Percentiles rank a stretch among this genome's conserved stretches.
These are phyloP conservation scores for Magnusiomyces fungicola DNA, from an alignment of 1,139 yeast genomes.

Conservation along the genomic window DNA sequence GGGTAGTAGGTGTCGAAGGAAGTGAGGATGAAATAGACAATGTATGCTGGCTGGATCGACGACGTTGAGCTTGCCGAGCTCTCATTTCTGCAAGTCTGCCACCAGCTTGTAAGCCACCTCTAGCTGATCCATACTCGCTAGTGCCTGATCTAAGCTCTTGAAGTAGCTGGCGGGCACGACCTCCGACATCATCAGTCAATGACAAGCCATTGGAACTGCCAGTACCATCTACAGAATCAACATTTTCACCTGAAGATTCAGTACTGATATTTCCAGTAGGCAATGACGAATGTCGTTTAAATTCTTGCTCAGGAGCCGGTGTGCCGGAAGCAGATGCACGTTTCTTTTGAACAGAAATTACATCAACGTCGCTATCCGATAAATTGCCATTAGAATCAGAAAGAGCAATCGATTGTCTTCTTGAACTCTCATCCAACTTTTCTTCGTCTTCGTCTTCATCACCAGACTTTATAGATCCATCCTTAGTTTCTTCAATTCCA, in stretches of 20 bases:
- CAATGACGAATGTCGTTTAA: not conserved
- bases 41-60: slow-evolving; percentile 2
- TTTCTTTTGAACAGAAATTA: too few relatives aligned
- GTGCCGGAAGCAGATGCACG: too few relatives aligned
- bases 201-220: slow-evolving; percentile 2
- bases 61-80: slow-evolving; percentile 13
- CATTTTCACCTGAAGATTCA: too few relatives aligned
- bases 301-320: too few relatives aligned
- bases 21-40: not conserved
- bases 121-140: slow-evolving; percentile 15
- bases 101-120: slow-evolving; percentile 3
- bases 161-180: slow-evolving; percentile 53
- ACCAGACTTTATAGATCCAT: not conserved
- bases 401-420: too few relatives aligned
- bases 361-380: not conserved
- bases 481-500: not conserved
- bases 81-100: slow-evolving; percentile 16
- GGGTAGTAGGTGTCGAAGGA: not conserved
- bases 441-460: not conserved
- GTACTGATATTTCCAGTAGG: too few relatives aligned
- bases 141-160: slow-evolving; percentile 46
- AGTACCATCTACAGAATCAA: not conserved
- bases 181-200: slow-evolving; percentile 51
- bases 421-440: not conserved
- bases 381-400: not conserved